Percentiles rank a stretch among this genome's conserved stretches.
phyloP scores from a whole-genome alignment of 306 rosid species.

The Ammopiptanthus mongolicus region DNA sequence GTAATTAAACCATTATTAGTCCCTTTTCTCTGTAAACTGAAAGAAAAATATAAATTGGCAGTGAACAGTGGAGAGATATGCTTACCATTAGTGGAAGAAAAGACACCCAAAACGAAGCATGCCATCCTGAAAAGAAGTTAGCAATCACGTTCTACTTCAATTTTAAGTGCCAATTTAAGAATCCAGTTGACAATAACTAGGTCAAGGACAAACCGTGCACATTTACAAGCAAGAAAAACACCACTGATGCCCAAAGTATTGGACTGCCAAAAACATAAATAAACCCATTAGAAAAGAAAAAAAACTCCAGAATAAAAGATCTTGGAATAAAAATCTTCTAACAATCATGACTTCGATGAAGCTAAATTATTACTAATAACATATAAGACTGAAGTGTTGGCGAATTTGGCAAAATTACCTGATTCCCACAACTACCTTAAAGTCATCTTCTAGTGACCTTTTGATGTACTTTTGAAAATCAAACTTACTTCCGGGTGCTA shows the following conservation, averaged over 20 bases:
- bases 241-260: constrained; percentile 77
- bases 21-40: neutral
- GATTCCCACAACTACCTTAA: constrained; percentile 96
- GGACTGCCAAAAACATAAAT: constrained; percentile 63
- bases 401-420: constrained; percentile 44
- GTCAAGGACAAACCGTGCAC: constrained; percentile 63
- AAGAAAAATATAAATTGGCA: neutral
- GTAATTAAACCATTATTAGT: constrained; percentile 18
- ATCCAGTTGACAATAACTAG: neutral
- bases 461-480: constrained; percentile 92
- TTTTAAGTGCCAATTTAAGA: neutral
- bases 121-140: constrained; percentile 64
- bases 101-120: constrained; percentile 59
- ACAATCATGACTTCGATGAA: neutral
- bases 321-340: neutral
- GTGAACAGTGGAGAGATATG: neutral
- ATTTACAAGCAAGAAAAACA: constrained; percentile 78
- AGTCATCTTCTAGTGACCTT: constrained; percentile 95
- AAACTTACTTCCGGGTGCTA: constrained; percentile 92
- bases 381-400: neutral
- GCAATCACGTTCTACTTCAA: neutral
- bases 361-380: neutral
- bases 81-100: constrained; percentile 72
- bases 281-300: constrained; percentile 14
- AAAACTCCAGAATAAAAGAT: constrained; percentile 1